These are phyloP conservation scores for Pseudogymnoascus sp. DNA, from an alignment of 2,329 filamentous ascomycete genomes.

Conservation along the genomic window DNA sequence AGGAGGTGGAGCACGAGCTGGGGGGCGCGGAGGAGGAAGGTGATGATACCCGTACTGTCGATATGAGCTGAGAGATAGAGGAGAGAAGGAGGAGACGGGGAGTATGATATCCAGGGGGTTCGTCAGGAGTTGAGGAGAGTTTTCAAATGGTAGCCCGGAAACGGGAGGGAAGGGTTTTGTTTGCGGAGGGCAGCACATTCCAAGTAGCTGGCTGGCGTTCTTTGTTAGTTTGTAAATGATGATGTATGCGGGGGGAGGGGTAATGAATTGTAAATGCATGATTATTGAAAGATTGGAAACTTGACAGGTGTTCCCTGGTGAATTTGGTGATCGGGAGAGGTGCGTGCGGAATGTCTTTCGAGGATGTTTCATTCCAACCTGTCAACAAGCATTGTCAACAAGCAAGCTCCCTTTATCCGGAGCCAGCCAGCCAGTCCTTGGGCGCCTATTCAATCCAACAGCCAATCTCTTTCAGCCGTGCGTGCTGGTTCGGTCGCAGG, in stretches of 20 bases:
- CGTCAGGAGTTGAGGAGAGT: neutral
- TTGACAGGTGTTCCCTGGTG: neutral
- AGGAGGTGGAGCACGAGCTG: constrained; percentile 82
- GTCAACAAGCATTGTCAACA: neutral
- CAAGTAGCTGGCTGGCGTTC: neutral
- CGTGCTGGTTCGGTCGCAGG: neutral
- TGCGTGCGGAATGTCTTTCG: neutral
- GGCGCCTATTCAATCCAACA: neutral
- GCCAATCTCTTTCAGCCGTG: neutral
- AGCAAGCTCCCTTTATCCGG: neutral
- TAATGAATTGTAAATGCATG: neutral
- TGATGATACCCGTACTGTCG: constrained; percentile 46
- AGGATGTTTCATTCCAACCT: neutral
- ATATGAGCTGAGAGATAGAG: constrained; percentile 30
- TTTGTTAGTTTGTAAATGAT: neutral
- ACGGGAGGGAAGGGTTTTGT: neutral
- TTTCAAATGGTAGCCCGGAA: neutral
- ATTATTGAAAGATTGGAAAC: neutral
- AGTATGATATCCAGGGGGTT: neutral
- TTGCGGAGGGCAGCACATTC: neutral
- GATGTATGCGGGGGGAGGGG: neutral
- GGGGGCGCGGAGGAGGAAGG: constrained; percentile 49
- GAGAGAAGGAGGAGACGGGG: neutral
- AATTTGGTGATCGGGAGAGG: neutral
- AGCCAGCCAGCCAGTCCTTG: neutral